Evolutionary conservation across 441 rosid genomes (phyloP).

Genomic region (Jatropha podagrica): DNA sequence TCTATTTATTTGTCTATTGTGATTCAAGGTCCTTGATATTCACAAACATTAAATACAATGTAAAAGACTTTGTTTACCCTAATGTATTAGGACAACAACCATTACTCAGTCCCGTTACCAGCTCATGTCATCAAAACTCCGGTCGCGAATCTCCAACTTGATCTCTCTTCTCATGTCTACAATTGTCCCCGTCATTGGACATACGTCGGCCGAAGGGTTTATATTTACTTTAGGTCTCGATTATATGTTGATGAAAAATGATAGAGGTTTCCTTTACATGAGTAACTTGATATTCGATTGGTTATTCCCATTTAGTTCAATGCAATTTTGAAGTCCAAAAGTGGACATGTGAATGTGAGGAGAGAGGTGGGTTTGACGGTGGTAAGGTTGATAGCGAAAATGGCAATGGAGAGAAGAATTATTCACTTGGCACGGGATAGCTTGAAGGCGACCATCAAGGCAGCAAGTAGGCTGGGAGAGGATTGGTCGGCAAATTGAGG

Average conservation of each 20-base stretch:
- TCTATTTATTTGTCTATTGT: no score
- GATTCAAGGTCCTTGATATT: no score
- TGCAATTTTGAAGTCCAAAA: constrained; percentile 36
- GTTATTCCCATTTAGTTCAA: constrained; percentile 39
- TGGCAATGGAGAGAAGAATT: constrained; percentile 40
- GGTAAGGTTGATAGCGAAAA: constrained; percentile 48
- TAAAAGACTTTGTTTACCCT: no score
- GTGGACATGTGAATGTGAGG: constrained; percentile 37
- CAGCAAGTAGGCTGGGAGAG: constrained; percentile 45
- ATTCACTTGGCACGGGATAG: constrained; percentile 40
- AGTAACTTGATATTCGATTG: constrained; percentile 62
- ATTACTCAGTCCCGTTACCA: constrained; percentile 22
- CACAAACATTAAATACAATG: no score
- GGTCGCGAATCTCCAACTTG: constrained; percentile 40
- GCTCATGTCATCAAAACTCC: constrained; percentile 42
- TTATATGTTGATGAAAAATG: constrained; percentile 59
- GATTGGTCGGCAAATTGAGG: neutral
- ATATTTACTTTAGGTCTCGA: constrained; percentile 60
- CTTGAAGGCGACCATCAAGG: constrained; percentile 46
- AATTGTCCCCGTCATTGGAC: constrained; percentile 68
- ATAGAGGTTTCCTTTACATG: constrained; percentile 67
- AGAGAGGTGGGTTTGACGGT: constrained; percentile 50
- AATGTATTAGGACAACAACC: neutral
- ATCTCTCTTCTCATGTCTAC: constrained; percentile 79
- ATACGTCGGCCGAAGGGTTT: constrained; percentile 65